These are phyloP conservation scores for Fagus sylvatica DNA, from an alignment of 306 rosid genomes.

Conservation along the genomic window DNA sequence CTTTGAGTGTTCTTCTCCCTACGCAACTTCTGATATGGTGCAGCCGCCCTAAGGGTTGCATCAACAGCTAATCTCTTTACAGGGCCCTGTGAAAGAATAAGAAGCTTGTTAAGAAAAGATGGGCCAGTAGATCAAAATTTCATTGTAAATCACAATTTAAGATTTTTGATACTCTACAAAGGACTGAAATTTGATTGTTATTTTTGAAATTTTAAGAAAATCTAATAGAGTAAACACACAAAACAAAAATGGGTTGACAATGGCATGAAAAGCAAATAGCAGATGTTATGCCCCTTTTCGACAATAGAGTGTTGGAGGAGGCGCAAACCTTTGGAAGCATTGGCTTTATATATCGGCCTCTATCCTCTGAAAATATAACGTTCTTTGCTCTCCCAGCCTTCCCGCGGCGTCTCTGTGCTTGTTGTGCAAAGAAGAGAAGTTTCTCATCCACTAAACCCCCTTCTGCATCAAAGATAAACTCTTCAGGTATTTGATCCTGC, in stretches of 20 bases:
- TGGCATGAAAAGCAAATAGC: slow-evolving; percentile 13
- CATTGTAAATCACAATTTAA: slow-evolving; percentile 2
- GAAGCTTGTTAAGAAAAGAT: slow-evolving; percentile 9
- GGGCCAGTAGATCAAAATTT: background rate
- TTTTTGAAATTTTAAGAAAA: background rate
- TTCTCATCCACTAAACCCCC: slow-evolving; percentile 98
- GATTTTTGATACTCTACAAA: slow-evolving; percentile 5
- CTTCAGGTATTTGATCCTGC: slow-evolving; percentile 90
- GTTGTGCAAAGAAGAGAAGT: slow-evolving; percentile 96
- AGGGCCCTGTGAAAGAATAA: slow-evolving; percentile 64
- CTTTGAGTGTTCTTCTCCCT: slow-evolving; percentile 67
- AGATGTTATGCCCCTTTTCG: slow-evolving; percentile 16
- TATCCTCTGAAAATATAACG: slow-evolving; percentile 95
- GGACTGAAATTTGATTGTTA: background rate
- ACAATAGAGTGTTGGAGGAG: slow-evolving; percentile 9
- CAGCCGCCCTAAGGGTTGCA: slow-evolving; percentile 98
- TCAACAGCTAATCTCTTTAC: slow-evolving; percentile 93
- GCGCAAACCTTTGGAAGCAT: slow-evolving; percentile 87
- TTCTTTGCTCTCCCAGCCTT: slow-evolving; percentile 99
- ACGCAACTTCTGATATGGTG: slow-evolving; percentile 95
- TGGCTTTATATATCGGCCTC: slow-evolving; percentile 95
- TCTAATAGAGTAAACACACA: background rate
- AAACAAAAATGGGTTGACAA: background rate
- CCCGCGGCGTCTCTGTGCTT: slow-evolving; percentile 89
- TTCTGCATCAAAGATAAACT: slow-evolving; percentile 92